phyloP scores from a whole-genome alignment of 768 basidiomycete genomes.

The Rhodotorula diobovata region DNA sequence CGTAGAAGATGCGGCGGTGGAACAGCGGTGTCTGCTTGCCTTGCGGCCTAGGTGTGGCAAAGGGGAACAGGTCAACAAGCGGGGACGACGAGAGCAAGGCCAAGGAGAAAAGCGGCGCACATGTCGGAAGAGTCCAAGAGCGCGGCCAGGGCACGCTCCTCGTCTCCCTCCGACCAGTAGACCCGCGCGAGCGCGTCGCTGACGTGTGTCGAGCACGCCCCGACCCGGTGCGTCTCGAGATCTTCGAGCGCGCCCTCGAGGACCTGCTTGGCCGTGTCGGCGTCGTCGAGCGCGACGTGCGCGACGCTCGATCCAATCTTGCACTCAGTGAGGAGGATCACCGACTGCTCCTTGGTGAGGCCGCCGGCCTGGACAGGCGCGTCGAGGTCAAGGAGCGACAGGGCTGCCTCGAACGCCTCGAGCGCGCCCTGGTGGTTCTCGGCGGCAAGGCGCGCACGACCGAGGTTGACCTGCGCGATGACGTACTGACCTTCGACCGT shows the following conservation, averaged over 20 bases:
- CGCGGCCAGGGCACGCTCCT: conserved; percentile 14
- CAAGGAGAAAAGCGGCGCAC: conserved; percentile 1
- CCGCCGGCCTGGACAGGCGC: conserved; percentile 42
- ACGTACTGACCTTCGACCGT: conserved; percentile 71
- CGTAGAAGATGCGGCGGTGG: conserved; percentile 21
- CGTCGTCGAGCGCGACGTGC: conserved; percentile 61
- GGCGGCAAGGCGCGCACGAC: conserved; percentile 64
- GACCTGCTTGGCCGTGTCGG: conserved; percentile 59
- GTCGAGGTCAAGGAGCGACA: conserved; percentile 60
- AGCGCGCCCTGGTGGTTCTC: conserved; percentile 60
- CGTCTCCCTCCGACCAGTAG: conserved; percentile 28
- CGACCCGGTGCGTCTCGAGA: conserved; percentile 30
- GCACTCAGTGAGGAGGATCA: conserved; percentile 44
- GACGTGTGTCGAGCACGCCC: conserved; percentile 13
- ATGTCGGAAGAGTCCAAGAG: conserved; percentile 30
- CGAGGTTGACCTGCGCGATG: conserved; percentile 75
- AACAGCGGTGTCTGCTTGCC: conserved; percentile 25
- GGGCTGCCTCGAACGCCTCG: conserved; percentile 65
- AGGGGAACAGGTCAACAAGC: too few relatives aligned
- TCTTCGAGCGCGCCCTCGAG: conserved; percentile 66
- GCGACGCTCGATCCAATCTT: conserved; percentile 66
- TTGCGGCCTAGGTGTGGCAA: neutral
- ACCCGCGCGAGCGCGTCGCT: conserved; percentile 1
- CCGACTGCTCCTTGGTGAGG: conserved; percentile 8
- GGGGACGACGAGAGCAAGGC: too few relatives aligned